A percentile compares a stretch with the other conserved stretches of the same genome.
Evolutionary conservation across 2,329 filamentous ascomycete genomes (phyloP).

Genomic region (Ceratocystis diversiconidia): DNA sequence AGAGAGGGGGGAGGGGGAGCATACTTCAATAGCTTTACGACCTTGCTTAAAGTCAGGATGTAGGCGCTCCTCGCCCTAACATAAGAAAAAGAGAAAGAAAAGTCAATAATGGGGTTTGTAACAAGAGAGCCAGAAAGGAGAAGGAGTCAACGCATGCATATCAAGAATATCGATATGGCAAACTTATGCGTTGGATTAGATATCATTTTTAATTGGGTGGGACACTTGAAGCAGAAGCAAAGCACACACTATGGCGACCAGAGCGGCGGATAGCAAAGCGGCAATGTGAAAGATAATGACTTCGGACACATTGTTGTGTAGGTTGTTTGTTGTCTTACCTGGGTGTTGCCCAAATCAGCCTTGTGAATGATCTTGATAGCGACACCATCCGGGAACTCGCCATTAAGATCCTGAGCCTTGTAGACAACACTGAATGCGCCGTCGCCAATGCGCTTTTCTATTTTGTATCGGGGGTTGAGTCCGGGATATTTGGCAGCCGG

Average conservation of each 20-base stretch:
- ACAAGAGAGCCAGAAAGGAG: background rate
- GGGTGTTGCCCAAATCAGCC: constrained; percentile 96
- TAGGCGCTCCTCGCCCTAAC: constrained; percentile 77
- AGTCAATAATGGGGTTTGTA: constrained; percentile 15
- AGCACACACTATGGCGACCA: background rate
- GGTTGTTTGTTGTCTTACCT: constrained; percentile 53
- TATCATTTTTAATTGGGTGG: background rate
- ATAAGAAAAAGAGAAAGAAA: constrained; percentile 19
- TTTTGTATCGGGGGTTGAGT: constrained; percentile 59
- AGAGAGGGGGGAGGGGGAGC: constrained; percentile 21
- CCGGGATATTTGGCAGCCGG: constrained; percentile 25
- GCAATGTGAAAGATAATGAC: constrained; percentile 21
- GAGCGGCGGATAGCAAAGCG: constrained; percentile 6
- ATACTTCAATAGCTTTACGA: constrained; percentile 96
- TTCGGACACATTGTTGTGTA: background rate
- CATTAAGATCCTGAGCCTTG: constrained; percentile 61
- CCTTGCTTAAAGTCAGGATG: constrained; percentile 94
- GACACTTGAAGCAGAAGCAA: background rate
- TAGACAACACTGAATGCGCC: constrained; percentile 99
- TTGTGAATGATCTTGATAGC: constrained; percentile 98
- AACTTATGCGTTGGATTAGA: background rate
- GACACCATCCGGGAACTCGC: constrained; percentile 55
- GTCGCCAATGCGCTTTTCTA: constrained; percentile 58
- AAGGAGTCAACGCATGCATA: background rate
- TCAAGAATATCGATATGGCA: background rate